Percentiles rank a stretch among this genome's conserved stretches.
Conservation (phyloP, 1,284 basidiomycete species). For the Neonothopanus nambi region DNA sequence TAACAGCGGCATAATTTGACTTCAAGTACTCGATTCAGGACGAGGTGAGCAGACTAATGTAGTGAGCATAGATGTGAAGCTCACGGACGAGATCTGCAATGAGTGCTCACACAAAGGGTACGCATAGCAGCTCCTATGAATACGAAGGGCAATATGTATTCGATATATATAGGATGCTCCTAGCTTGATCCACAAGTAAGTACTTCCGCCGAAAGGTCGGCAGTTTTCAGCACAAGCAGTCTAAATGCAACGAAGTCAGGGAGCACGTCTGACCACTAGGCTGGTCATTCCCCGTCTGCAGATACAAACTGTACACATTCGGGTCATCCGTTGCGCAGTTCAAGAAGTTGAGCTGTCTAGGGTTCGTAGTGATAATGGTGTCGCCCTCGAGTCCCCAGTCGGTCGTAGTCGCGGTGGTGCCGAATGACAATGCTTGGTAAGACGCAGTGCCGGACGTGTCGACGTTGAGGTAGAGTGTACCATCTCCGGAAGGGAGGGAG, state of each 20-base stretch:
- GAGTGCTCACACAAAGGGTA: too few relatives aligned
- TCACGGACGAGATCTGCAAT: too few relatives aligned
- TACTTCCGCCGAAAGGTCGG: too few relatives aligned
- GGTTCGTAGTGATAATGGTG: slow-evolving; percentile 54
- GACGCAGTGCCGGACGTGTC: slow-evolving; percentile 43
- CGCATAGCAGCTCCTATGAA: too few relatives aligned
- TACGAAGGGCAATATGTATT: too few relatives aligned
- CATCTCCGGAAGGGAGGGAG: slow-evolving; percentile 41
- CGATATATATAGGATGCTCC: too few relatives aligned
- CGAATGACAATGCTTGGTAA: slow-evolving; percentile 51
- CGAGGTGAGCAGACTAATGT: too few relatives aligned
- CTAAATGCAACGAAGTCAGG: slow-evolving; percentile 50
- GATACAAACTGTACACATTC: slow-evolving; percentile 45
- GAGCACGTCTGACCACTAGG: slow-evolving; percentile 46
- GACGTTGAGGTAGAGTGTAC: slow-evolving; percentile 50
- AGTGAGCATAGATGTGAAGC: too few relatives aligned
- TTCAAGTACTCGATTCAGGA: too few relatives aligned
- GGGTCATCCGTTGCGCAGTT: slow-evolving; percentile 48
- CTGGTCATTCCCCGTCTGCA: slow-evolving; percentile 53
- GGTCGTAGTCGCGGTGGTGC: slow-evolving; percentile 47
- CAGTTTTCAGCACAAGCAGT: slow-evolving; percentile 49
- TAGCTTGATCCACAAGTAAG: too few relatives aligned
- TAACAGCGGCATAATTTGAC: too few relatives aligned
- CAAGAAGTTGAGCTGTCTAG: slow-evolving; percentile 55
- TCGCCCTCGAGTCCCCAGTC: slow-evolving; percentile 62